Conservation (phyloP, 495 filamentous ascomycete genomes). For the Margaritispora aquatica region DNA sequence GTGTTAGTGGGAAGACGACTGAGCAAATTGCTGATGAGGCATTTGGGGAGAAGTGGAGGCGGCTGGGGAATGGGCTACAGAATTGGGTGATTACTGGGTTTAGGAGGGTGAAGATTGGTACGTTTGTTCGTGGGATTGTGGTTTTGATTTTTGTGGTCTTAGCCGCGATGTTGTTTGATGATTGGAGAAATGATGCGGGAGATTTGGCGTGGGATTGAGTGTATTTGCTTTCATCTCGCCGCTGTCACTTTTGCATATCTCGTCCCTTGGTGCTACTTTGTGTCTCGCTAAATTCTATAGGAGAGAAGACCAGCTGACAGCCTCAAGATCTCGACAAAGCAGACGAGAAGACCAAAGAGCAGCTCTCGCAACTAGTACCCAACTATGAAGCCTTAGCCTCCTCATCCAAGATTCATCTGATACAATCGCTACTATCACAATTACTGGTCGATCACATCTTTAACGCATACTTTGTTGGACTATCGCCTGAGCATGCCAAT, state of each 20-base stretch:
- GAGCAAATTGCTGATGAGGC: conserved; percentile 48
- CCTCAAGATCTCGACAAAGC: conserved; percentile 33
- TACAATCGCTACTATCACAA: conserved; percentile 46
- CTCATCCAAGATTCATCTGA: conserved; percentile 42
- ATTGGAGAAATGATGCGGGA: neutral
- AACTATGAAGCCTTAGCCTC: conserved; percentile 40
- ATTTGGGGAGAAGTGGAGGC: conserved; percentile 39
- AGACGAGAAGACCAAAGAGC: conserved; percentile 27
- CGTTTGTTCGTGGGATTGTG: conserved; percentile 5
- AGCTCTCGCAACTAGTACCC: conserved; percentile 39
- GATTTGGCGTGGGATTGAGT: too few species aligned
- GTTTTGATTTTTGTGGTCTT: neutral
- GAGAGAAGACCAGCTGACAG: conserved; percentile 2
- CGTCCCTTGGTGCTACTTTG: too few species aligned
- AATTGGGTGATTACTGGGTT: conserved; percentile 53
- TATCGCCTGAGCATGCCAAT: conserved; percentile 34
- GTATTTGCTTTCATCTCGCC: too few species aligned
- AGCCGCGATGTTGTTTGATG: neutral
- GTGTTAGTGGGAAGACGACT: conserved; percentile 38
- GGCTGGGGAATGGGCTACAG: conserved; percentile 48
- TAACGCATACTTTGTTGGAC: conserved; percentile 44
- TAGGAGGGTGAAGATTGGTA: conserved; percentile 43
- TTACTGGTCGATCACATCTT: conserved; percentile 46
- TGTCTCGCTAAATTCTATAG: neutral
- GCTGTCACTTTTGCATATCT: too few species aligned